A percentile compares a stretch with the other conserved stretches of the same genome.
These are phyloP conservation scores for Crepidotus variabilis DNA, from an alignment of 768 basidiomycete species.

Conservation along the genomic window DNA sequence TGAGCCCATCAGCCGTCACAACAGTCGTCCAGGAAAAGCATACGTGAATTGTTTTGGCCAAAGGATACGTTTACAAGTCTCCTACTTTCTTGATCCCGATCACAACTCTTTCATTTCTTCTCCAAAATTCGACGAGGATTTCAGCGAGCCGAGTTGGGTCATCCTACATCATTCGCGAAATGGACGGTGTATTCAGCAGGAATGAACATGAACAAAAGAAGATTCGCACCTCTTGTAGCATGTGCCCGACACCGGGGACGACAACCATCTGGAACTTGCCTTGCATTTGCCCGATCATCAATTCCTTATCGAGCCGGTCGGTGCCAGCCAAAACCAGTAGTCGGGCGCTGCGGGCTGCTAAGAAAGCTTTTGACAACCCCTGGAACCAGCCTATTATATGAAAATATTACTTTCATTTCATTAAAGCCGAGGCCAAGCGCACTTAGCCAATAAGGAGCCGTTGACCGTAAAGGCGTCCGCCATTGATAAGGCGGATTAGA, in stretches of 20 bases:
- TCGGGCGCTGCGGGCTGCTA: slow-evolving; percentile 74
- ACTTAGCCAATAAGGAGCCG: slow-evolving; percentile 91
- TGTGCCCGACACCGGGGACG: slow-evolving; percentile 84
- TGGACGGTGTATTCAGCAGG: no score
- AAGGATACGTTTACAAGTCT: slow-evolving; percentile 27
- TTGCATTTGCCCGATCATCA: slow-evolving; percentile 97
- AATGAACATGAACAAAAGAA: no score
- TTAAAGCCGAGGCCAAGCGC: slow-evolving; percentile 19
- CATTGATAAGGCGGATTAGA: slow-evolving; percentile 54
- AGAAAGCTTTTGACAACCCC: slow-evolving; percentile 76
- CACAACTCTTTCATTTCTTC: slow-evolving; percentile 72
- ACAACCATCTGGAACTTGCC: slow-evolving; percentile 95
- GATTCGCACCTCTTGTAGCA: slow-evolving; percentile 78
- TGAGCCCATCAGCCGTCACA: no score
- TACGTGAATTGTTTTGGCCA: no score
- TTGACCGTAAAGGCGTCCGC: slow-evolving; percentile 81
- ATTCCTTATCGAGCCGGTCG: slow-evolving; percentile 85
- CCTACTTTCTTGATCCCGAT: slow-evolving; percentile 60
- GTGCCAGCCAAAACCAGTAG: slow-evolving; percentile 90
- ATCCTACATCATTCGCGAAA: slow-evolving; percentile 50
- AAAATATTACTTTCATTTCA: background rate
- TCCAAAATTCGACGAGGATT: slow-evolving; percentile 87
- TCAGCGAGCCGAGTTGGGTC: slow-evolving; percentile 79
- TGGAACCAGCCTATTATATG: slow-evolving; percentile 78
- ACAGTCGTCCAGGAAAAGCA: no score